Base-by-base conservation (phyloP, 768 basidiomycete species). In the Russula sp. region DNA sequence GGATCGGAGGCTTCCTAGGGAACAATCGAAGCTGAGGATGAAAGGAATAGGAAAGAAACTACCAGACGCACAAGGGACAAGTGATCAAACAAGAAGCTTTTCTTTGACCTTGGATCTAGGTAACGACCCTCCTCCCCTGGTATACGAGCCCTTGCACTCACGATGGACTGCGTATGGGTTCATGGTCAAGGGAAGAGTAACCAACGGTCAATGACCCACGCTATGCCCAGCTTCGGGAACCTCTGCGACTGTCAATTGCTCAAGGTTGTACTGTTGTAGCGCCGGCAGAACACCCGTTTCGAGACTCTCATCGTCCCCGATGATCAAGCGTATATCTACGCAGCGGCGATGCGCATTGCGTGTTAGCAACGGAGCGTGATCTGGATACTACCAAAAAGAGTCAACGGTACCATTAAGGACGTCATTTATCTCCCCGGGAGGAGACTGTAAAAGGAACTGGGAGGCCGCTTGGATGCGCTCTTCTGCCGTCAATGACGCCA, bases 371-470 rank as follows among this genome's bases (percentile, higher is more conserved):
- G 22, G n/a, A 51, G 41, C 16, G 45, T 48, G 36, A 47, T 42
- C 7, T 25, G 18, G 22, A 36, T 13, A 35, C 48, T 13, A 35
- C 48, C 18, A 29, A 49, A 34, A 5, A 47, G 32, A 20, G 35
- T 9, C 41, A 18, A 43, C 38, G 22, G 34, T 62, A 91, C 93
- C 93, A 69, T 91, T 91, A 57, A 98, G 78, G 18, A 97, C 94
- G 75, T 98, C 95, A 73, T 96, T 97, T 66, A 98, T 93, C 77
- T 98, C 90, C 48, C 95, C 95, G 0, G 95, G 95, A 29, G 95
- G 95, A 1, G 92, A 86, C 71, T 97, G 95, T 0, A 91, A 79
- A 35, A 98, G 77, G 69, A 97, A 90, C 36, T 78, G 79, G 29
- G 89, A 85, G 25, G 88, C 94, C 8, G 81, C 80, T 69, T 83